These are phyloP conservation scores for Puccinia triticina DNA, from an alignment of 1,284 basidiomycete species.

Conservation along the genomic window DNA sequence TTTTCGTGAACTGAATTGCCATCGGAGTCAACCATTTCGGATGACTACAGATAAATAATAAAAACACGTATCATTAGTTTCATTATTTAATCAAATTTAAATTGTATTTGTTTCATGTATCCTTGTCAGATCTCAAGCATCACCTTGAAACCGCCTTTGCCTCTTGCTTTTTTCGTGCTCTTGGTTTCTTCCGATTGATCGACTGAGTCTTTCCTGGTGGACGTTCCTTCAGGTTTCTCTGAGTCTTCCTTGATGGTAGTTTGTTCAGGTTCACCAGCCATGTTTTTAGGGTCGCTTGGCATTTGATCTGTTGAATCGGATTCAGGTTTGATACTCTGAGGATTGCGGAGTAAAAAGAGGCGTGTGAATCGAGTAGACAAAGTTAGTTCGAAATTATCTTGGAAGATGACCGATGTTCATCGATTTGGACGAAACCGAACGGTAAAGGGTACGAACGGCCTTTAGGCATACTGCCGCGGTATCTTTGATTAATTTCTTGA, in stretches of 20 bases:
- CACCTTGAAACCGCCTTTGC: constrained; percentile 3
- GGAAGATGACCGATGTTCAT: not conserved
- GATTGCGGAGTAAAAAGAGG: not conserved
- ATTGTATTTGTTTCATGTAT: not conserved
- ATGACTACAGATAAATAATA: not conserved
- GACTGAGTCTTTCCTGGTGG: not conserved
- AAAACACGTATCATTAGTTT: not conserved
- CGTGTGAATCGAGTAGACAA: not conserved
- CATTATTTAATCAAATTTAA: not conserved
- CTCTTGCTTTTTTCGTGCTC: constrained; percentile 13
- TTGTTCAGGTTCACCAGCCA: not conserved
- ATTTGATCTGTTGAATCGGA: not conserved
- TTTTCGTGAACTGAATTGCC: constrained; percentile 18
- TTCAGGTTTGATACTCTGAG: not conserved
- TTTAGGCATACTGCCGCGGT: constrained; percentile 9
- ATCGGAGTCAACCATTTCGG: constrained; percentile 29
- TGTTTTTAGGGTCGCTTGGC: not conserved
- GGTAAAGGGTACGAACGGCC: not conserved
- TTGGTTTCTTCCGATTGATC: not conserved
- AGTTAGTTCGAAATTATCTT: not conserved
- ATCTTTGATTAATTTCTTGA: constrained; percentile 22
- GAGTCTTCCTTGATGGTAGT: not conserved
- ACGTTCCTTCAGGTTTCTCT: not conserved
- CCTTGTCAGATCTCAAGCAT: not conserved
- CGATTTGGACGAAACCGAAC: not conserved